Evolutionary conservation across 2,329 filamentous ascomycete genomes (phyloP).

Genomic region (Pseudogymnoascus pannorum): DNA sequence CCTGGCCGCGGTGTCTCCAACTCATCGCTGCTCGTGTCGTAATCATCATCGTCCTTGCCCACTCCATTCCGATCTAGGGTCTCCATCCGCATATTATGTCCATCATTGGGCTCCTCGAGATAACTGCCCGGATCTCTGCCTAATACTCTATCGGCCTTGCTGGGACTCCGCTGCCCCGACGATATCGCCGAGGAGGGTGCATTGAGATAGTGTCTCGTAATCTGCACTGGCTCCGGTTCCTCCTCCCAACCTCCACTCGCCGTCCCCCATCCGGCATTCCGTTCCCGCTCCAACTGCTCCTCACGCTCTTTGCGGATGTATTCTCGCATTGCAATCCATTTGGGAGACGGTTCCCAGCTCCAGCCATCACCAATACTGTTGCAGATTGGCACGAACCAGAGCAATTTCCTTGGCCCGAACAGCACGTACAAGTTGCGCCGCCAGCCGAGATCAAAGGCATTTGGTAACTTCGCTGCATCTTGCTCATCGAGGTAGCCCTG

Average conservation of each 20-base stretch:
- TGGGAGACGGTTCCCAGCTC: conserved; percentile 79
- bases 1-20: conserved; percentile 14
- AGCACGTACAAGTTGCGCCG: conserved; percentile 72
- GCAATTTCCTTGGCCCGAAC: conserved; percentile 63
- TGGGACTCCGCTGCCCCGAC: neutral
- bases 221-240: conserved; percentile 11
- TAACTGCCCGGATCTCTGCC: conserved; percentile 25
- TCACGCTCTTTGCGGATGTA: conserved; percentile 50
- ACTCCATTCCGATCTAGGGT: conserved; percentile 17
- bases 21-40: conserved; percentile 27
- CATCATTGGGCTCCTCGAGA: conserved; percentile 12
- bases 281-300: conserved; percentile 55
- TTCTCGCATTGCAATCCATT: conserved; percentile 68
- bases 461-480: conserved; percentile 79
- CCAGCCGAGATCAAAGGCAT: conserved; percentile 88
- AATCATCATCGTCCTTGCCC: conserved; percentile 21
- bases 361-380: conserved; percentile 90
- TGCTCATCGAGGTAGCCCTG: conserved; percentile 81
- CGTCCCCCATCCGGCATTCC: conserved; percentile 59
- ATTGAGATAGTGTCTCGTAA: conserved; percentile 12
- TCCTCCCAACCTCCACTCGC: conserved; percentile 12
- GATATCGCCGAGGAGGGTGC: conserved; percentile 10
- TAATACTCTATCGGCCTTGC: conserved; percentile 31
- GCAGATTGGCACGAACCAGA: conserved; percentile 75
- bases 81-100: conserved; percentile 24